Evolutionary conservation across 2,329 filamentous ascomycete species (phyloP).

Genomic region (Chlorencoelia australis): DNA sequence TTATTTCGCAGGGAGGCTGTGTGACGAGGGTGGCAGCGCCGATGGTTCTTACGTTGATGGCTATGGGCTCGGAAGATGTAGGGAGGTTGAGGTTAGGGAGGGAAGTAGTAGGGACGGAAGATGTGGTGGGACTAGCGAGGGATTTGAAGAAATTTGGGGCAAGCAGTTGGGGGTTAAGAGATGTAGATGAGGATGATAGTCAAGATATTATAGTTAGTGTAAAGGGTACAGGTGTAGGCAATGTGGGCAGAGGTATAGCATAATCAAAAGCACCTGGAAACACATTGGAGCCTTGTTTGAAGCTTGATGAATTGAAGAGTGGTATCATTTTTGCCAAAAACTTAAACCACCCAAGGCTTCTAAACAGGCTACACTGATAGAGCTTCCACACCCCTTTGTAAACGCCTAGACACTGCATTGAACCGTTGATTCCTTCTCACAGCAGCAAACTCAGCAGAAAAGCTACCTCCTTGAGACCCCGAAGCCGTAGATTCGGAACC

Average conservation of each 20-base stretch:
- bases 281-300: no score
- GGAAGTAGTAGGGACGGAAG: constrained; percentile 72
- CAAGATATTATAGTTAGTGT: constrained; percentile 77
- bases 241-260: constrained; percentile 84
- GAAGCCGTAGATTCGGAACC: constrained; percentile 23
- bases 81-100: constrained; percentile 74
- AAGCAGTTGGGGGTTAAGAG: constrained; percentile 81
- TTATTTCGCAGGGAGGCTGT: constrained; percentile 73
- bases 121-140: constrained; percentile 68
- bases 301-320: no score
- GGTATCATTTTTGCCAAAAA: neutral
- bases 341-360: no score
- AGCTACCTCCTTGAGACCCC: constrained; percentile 23
- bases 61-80: constrained; percentile 95
- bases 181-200: constrained; percentile 51
- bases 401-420: constrained; percentile 17
- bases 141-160: constrained; percentile 85
- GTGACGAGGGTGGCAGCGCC: constrained; percentile 60
- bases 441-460: constrained; percentile 21
- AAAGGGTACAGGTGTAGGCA: constrained; percentile 87
- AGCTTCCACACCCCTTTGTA: constrained; percentile 17
- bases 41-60: constrained; percentile 81
- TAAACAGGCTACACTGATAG: neutral
- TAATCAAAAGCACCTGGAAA: constrained; percentile 27
- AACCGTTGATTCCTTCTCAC: constrained; percentile 19